A percentile compares a stretch with the other conserved stretches of the same genome.
phyloP scores from a whole-genome alignment of 1,284 basidiomycete species.

The Schizopora paradoxa region DNA sequence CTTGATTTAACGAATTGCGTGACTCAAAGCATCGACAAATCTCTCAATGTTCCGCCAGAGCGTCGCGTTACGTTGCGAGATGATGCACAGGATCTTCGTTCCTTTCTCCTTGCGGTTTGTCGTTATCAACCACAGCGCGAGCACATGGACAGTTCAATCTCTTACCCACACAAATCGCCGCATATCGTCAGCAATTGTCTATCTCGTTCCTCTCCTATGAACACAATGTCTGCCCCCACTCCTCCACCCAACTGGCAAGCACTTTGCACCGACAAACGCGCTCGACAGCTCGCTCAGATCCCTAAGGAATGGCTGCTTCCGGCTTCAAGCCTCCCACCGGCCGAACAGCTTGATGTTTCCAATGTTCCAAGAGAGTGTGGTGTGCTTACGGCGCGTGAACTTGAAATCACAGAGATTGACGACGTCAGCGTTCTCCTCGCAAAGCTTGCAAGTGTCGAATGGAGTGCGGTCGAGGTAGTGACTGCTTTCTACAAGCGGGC shows the following conservation, averaged over 20 bases:
- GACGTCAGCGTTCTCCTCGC: slow-evolving; percentile 43
- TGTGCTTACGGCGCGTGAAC: slow-evolving; percentile 52
- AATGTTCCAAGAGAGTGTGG: slow-evolving; percentile 53
- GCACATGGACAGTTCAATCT: no score
- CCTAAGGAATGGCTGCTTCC: slow-evolving; percentile 55
- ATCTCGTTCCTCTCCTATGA: background rate
- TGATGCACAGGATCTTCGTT: no score
- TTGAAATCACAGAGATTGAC: slow-evolving; percentile 59
- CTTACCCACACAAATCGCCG: no score
- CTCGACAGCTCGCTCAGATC: slow-evolving; percentile 47
- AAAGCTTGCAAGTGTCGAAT: slow-evolving; percentile 44
- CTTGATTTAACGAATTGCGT: no score
- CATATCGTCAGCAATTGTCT: no score
- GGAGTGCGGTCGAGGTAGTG: slow-evolving; percentile 63
- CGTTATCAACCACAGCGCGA: no score
- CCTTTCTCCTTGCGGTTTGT: no score
- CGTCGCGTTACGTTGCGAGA: no score
- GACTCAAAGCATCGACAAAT: no score
- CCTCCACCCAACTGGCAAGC: slow-evolving; percentile 39
- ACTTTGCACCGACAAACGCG: slow-evolving; percentile 46
- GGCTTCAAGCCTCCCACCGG: slow-evolving; percentile 31
- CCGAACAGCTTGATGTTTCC: slow-evolving; percentile 47
- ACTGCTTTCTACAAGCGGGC: slow-evolving; percentile 78
- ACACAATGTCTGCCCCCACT: background rate
- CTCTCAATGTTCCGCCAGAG: no score